Evolutionary conservation across 2,329 filamentous ascomycete genomes (phyloP), one percentile per base, ranked within the genome.

Genomic region (Aspergillus sp.): DNA sequence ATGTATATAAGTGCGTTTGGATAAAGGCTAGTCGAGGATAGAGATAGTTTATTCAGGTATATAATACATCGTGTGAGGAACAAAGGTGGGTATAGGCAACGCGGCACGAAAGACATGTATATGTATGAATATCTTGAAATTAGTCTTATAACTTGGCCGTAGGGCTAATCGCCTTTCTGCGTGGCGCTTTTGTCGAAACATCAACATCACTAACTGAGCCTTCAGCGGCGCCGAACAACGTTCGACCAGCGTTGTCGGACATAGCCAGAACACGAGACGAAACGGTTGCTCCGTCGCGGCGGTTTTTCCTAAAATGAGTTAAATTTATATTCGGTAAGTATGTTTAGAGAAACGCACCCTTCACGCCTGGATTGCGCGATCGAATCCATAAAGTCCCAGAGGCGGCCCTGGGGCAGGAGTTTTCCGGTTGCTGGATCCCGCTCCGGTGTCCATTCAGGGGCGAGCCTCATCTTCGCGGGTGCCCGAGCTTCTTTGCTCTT

Each of bases 331-430:
- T 43, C 40, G 4, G 40, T 43, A 44, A 4, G 3, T 4, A 6
- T 8, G 2, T 17, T 6, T 44, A 11, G 2, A 9, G 7, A 23
- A 17, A 71, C 74, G 65, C 52, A 78, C 77, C 95, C 95, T 77
- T 98, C 95, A 44, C 93, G 83, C 33, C 95, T 82, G 45, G 87
- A 90, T 50, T 86, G 83, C 7, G 91, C 91, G 62, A 99, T 96
- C 70, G 88, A 84, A 73, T 96, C 92, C 4, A 90, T 93, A 68
- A 98, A 96, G 56, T 91, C 86, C 95, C 95, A 99, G 6, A 99
- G 78, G 59, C 86, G 86, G 0, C 93, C 95, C 15, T 88, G 81
- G 0, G 90, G 83, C 3, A 86, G 69, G 0, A 97, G 81, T 3
- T 73, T 78, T 14, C 85, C 87, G 0, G 83, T 89, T 9, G 73